Percentiles rank a stretch among this genome's conserved stretches.
Evolutionary conservation across 805 yeast species (phyloP).

Genomic region (Ogataea sp.): DNA sequence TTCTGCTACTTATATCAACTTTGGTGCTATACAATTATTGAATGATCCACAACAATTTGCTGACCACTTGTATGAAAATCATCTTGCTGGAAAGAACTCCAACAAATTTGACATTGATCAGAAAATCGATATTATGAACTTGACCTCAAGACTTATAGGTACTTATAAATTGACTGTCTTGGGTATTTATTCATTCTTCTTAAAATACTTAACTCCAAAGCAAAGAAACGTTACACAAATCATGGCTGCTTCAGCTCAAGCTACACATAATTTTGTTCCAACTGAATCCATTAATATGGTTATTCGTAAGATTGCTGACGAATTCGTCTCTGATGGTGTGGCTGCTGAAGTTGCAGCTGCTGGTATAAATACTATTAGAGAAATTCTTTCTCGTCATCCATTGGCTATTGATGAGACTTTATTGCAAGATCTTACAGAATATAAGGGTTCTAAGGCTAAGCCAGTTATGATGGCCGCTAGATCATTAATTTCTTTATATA

Average conservation of each 20-base stretch:
- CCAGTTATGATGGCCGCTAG: slow-evolving; percentile 94
- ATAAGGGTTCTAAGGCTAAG: slow-evolving; percentile 89
- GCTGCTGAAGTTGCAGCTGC: slow-evolving; percentile 98
- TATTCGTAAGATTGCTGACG: slow-evolving; percentile 90
- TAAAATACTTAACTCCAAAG: slow-evolving; percentile 89
- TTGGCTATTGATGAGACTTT: slow-evolving; percentile 84
- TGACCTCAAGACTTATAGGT: slow-evolving; percentile 85
- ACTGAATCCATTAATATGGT: slow-evolving; percentile 81
- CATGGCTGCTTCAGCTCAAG: slow-evolving; percentile 96
- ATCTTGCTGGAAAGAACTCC: slow-evolving; percentile 59
- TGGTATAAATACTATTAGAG: slow-evolving; percentile 92
- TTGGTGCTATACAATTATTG: slow-evolving; percentile 87
- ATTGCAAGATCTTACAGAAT: slow-evolving; percentile 82
- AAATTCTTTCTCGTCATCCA: slow-evolving; percentile 88
- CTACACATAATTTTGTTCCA: slow-evolving; percentile 94
- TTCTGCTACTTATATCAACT: slow-evolving; percentile 68
- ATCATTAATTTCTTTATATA: slow-evolving; percentile 71
- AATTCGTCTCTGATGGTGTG: slow-evolving; percentile 97
- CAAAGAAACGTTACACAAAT: slow-evolving; percentile 92
- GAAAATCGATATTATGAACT: slow-evolving; percentile 78
- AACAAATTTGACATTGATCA: slow-evolving; percentile 79
- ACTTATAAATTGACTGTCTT: slow-evolving; percentile 87
- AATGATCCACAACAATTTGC: slow-evolving; percentile 99
- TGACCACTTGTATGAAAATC: slow-evolving; percentile 67
- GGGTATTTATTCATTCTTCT: slow-evolving; percentile 81